Evolutionary conservation across 306 rosid genomes (phyloP), one percentile per base, ranked within the genome.

Genomic region (Lagenaria siceraria): DNA sequence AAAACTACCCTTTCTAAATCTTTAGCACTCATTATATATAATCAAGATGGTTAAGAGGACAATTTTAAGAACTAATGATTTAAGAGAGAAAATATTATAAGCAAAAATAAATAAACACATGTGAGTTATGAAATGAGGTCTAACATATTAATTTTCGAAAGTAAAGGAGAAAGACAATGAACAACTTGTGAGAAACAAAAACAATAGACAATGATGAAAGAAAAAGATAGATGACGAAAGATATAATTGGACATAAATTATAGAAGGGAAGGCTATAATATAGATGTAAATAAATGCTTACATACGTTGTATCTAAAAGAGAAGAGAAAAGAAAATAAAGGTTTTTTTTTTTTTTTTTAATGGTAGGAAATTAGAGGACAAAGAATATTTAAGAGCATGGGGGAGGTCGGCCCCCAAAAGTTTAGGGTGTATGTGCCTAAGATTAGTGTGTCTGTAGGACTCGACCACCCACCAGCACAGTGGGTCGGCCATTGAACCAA

Each of bases 401-500:
- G 27, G 48, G 48, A 74, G 64, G 64, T 75, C 65, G 61, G 59
- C 18, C 18, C 77, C 61, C 61, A 29, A 49, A 25, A 46, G 62
- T 74, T 4, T 31, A 29, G 77, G 62, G 43, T 31, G 18, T 48
- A 14, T 73, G 43, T 49, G 61, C 43, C 77, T 24, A 29, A 35
- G 71, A 35, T 63, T 33, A 21, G 70, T 63, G 71, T 63, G 71
- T 63, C 17, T 65, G 75, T 69, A 69, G 75, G 75, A 69, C 75
- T 69, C 54, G 22, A 48, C 33, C 51, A 74, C 76, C 90, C 87
- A 87, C 88, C 87, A 86, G 80, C 87, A 87, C 79, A 61, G 78
- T 88, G 89, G 92, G 85, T 81, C 82, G 84, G 78, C 85, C 87
- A 80, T 79, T 76, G 56, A 59, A 22, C 80, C 77, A 76, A 40